Percentiles rank a stretch among this genome's conserved stretches.
Evolutionary conservation across 2,329 filamentous ascomycete genomes (phyloP).

Genomic region (Pseudogymnoascus sp.): DNA sequence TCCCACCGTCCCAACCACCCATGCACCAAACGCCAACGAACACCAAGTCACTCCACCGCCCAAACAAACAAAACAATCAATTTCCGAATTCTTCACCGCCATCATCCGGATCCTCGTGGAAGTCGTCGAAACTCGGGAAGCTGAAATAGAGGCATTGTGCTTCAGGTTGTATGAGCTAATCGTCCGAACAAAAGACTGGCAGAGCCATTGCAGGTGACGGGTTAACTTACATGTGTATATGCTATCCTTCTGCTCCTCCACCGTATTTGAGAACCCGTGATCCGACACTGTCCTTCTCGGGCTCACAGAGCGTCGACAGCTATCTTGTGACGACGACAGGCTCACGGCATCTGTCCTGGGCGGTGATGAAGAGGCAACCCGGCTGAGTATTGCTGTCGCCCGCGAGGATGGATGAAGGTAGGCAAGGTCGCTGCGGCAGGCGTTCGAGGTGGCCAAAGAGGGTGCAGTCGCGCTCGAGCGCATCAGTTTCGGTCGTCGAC

Average conservation of each 20-base stretch:
- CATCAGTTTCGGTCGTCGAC: constrained; percentile 44
- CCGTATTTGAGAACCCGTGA: constrained; percentile 4
- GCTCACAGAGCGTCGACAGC: neutral
- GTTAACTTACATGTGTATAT: neutral
- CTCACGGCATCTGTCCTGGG: constrained; percentile 27
- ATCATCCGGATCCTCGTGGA: constrained; percentile 41
- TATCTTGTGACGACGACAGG: constrained; percentile 2
- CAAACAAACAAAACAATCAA: constrained; percentile 7
- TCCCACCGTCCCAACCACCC: neutral
- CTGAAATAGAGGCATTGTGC: constrained; percentile 49
- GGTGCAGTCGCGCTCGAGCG: constrained; percentile 49
- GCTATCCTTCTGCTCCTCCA: constrained; percentile 7
- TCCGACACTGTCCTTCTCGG: neutral
- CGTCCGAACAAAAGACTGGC: neutral
- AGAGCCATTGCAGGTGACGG: neutral
- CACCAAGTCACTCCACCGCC: constrained; percentile 2
- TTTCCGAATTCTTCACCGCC: constrained; percentile 18
- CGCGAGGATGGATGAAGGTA: constrained; percentile 40
- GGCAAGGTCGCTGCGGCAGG: constrained; percentile 42
- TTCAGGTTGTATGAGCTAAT: neutral
- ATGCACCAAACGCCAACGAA: constrained; percentile 3
- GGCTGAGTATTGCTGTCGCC: constrained; percentile 47
- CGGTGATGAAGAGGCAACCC: constrained; percentile 43
- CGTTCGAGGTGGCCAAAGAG: constrained; percentile 48
- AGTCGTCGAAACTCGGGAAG: constrained; percentile 66